phyloP scores from a whole-genome alignment of 2,329 filamentous ascomycete species.

The Aspergillus melleus region DNA sequence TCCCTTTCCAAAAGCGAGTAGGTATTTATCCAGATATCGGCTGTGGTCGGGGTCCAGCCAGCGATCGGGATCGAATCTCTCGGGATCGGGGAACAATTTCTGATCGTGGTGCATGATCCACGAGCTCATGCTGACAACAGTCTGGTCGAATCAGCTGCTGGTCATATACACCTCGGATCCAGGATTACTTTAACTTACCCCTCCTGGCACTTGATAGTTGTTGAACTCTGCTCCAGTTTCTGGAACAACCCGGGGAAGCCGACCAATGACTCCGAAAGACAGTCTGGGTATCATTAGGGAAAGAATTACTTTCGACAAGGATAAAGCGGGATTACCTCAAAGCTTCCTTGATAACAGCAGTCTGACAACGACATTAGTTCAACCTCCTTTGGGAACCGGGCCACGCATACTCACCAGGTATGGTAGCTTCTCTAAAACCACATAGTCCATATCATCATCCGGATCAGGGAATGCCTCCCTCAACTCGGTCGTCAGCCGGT shows the following conservation, averaged over 20 bases:
- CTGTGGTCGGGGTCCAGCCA: constrained; percentile 28
- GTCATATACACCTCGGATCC: not conserved
- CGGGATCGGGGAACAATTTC: constrained; percentile 33
- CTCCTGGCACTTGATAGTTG: constrained; percentile 31
- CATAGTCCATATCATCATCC: constrained; percentile 24
- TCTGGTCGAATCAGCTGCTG: constrained; percentile 9
- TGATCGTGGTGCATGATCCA: constrained; percentile 35
- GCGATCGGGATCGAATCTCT: constrained; percentile 36
- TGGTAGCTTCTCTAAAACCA: constrained; percentile 35
- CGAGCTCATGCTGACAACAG: constrained; percentile 35
- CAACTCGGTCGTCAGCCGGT: constrained; percentile 29
- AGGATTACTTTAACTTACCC: constrained; percentile 19
- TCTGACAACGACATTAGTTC: constrained; percentile 18
- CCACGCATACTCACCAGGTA: constrained; percentile 27
- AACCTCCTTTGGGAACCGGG: not conserved
- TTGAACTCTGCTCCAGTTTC: constrained; percentile 31
- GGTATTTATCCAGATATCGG: constrained; percentile 36
- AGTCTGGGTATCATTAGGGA: constrained; percentile 17
- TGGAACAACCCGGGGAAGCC: constrained; percentile 37
- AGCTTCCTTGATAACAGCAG: constrained; percentile 38
- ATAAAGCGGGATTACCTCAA: constrained; percentile 24
- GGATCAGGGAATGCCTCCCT: constrained; percentile 30
- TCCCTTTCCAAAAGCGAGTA: constrained; percentile 38
- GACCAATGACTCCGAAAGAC: constrained; percentile 34
- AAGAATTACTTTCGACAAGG: not conserved